Evolutionary conservation across 176 grass and related monocot genomes (phyloP), one percentile per base, ranked within the genome.

Genomic region (Lolium rigidum): DNA sequence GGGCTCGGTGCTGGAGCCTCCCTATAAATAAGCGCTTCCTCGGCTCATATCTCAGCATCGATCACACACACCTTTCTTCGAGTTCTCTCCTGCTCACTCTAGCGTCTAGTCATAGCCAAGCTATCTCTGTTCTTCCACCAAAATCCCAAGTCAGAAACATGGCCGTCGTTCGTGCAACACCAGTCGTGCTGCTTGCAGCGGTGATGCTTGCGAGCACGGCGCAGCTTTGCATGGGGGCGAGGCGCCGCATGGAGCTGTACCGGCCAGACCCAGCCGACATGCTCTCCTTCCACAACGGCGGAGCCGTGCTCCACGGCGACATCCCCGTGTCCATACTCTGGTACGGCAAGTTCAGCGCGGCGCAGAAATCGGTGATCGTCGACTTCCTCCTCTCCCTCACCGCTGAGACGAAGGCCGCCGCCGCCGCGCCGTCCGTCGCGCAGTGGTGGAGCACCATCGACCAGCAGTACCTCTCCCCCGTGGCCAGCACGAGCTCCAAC

Each of bases 361-460:
- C 67, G 20, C 95, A 98, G 71, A 95, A 92, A 57, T 52, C 95
- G 17, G 88, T 95, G 35, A 64, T 98, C 74, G 31, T 84, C 82
- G 93, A 95, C 72, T 98, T 98, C 82, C 77, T 98, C 59, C 85
- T 87, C 51, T 98, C 95, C 18, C 82, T 98, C 85, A 88, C 87
- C 1, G 10, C 83, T 25, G 81, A 4, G 52, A 25, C 80, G 2
- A 77, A 80, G 25, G 80, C 56, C 11, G 10, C 55, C 10, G 10
- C 87, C 54, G 10, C 87, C 54, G 63, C 81, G 46, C 95, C 93
- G 65, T 95, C 93, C 6, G 85, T 92, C 0, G 51, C 90, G 16
- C 66, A 89, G 4, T 98, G 95, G 95, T 98, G 93, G 93, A 37
- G 14, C 82, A 93, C 80, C 91, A 93, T 95, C 12, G 93, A 95